Base-by-base conservation (phyloP, 371 early-diverging fungal species). In the Rhizopus stolonifer region DNA sequence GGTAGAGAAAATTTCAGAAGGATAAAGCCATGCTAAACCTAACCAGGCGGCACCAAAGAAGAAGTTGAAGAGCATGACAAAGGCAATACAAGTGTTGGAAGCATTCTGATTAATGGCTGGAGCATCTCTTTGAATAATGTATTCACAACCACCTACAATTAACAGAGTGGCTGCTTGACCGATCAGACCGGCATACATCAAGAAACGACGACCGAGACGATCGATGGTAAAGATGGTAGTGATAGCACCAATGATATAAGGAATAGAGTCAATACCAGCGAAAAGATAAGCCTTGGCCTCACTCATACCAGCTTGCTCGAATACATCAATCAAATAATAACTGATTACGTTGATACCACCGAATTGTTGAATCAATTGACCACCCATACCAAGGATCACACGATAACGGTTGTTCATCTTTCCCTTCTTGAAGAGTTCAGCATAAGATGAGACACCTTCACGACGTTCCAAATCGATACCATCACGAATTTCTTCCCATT, bases 1-100 rank as follows among this genome's bases (percentile, higher is more conserved):
- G 61, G 74, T 74, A 24, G 69, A 70, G 60, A 74, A 84, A 60
- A 88, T 78, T 64, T 88, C 88, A 29, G 68, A 70, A 31, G 94
- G 94, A 70, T 93, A 93, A 6, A 73, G 57, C 54, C 70, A 77
- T 17, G 67, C 56, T n/a, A 71, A 60, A 43, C 70, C 54, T 26
- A 73, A 64, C 82, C 82, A 85, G 38, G 80, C 79, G 42, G 72
- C 69, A 49, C 84, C 75, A 69, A 80, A 85, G 19, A 64, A 45
- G 24, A 80, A 65, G 24, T 69, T 64, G 40, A 70, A 78, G 23
- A 74, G 54, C 52, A 68, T 74, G 42, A 71, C 56, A 49, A 77
- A 74, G 1, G 74, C 78, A 46, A 77, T 57, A 39, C 65, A 68
- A 34, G 63, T 58, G 44, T 65, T 68, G 21, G 69, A 56, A 15